Base-by-base conservation (phyloP, 2,329 filamentous ascomycete genomes). In the Xylaria sp. region DNA sequence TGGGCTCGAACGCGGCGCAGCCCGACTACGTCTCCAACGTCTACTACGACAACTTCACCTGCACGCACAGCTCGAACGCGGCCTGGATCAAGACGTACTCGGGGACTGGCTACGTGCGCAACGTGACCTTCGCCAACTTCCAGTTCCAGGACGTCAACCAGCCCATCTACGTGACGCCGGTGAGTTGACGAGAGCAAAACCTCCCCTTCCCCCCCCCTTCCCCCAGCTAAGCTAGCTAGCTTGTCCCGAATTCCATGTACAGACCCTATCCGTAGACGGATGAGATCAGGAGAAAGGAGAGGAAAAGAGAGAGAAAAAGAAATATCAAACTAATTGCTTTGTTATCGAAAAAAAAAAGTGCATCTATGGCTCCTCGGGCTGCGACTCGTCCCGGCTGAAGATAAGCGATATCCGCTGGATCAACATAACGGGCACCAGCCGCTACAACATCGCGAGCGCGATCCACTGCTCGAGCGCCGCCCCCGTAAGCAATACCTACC, bases 351-450 rank as follows among this genome's bases (percentile, higher is more conserved):
- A 25, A 15, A 15, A 22, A 61, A 39, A 67, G 65, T 84, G 82
- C 69, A 84, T 83, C 71, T 84, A 83, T 75, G 75, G 76, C 20
- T 74, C 66, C 56, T 69, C 73, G 45, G 77, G 75, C 62, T 83
- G 81, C 74, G 81, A 82, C 69, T 73, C 71, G 17, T 80, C 77
- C 38, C 77, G 79, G 49, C 74, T 83, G 45, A 74, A 80, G 57
- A 84, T 85, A 63, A 76, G 76, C 42, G 81, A 85, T 68, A 75
- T 85, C 27, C 81, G 77, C 44, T 85, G 82, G 81, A 78, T 82
- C 63, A 86, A 85, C 69, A 79, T 85, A 58, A 82, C 80, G 1
- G 83, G 83, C 5, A 85, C 83, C 2, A 81, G 79, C 64, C 75
- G 80, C 36, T 85, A 84, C 68, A 84, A 85, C 70, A 79, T 85